Percentiles rank a stretch among this genome's conserved stretches.
phyloP scores from a whole-genome alignment of 2,329 filamentous ascomycete genomes.

The Monilinia vaccinii-corymbosi region DNA sequence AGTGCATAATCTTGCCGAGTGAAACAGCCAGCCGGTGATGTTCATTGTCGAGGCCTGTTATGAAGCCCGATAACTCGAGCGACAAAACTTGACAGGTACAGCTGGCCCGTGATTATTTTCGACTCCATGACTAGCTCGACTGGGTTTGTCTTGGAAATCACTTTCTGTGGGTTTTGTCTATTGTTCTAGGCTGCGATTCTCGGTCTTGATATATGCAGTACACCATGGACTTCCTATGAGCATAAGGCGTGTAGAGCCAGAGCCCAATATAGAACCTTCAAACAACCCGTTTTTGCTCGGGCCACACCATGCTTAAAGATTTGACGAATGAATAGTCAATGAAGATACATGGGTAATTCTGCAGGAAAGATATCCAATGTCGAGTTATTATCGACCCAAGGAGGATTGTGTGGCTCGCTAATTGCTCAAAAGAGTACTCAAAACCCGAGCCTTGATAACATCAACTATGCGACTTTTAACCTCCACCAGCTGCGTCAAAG shows the following conservation, averaged over 20 bases:
- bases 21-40: neutral
- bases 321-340: neutral
- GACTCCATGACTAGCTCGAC: neutral
- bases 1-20: neutral
- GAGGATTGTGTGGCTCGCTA: neutral
- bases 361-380: neutral
- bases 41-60: neutral
- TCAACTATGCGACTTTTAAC: neutral
- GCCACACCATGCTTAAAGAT: neutral
- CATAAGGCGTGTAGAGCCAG: neutral
- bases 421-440: neutral
- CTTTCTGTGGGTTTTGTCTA: neutral
- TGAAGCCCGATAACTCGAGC: neutral
- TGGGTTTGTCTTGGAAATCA: neutral
- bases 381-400: neutral
- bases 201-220: neutral
- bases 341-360: neutral
- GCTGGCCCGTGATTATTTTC: neutral
- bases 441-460: neutral
- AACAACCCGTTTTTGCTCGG: neutral
- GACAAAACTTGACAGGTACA: neutral
- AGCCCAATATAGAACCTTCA: neutral
- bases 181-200: neutral
- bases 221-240: neutral
- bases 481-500: neutral